Conservation (phyloP, 768 basidiomycete genomes). For the Hemileccinum impolitum region DNA sequence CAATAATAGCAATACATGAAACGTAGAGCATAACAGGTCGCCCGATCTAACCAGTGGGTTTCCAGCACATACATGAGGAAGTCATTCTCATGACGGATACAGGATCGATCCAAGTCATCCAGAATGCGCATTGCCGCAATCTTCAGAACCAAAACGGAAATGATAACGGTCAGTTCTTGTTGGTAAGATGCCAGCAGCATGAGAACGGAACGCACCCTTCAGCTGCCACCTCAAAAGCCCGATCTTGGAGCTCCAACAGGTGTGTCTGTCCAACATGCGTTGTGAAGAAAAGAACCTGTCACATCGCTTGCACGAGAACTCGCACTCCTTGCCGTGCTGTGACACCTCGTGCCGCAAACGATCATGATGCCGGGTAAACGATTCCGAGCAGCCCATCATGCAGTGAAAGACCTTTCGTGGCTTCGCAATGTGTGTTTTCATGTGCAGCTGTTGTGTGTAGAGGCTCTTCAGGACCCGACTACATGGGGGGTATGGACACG, state of each 20-base stretch:
- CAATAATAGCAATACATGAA: no score
- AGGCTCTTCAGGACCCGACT: neutral
- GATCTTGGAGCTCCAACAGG: neutral
- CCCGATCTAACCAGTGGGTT: no score
- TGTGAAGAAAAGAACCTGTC: conserved; percentile 3
- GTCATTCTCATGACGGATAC: no score
- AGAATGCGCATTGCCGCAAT: no score
- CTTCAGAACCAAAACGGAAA: no score
- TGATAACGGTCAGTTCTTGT: no score
- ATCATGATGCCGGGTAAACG: conserved; percentile 3
- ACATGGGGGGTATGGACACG: neutral
- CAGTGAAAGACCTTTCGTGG: neutral
- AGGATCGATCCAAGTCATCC: no score
- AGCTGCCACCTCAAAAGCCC: neutral
- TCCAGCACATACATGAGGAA: no score
- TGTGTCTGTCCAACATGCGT: conserved; percentile 5
- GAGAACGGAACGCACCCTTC: neutral
- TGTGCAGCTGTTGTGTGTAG: conserved; percentile 1
- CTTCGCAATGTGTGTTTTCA: neutral
- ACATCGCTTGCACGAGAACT: conserved; percentile 1
- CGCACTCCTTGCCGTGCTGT: conserved; percentile 3
- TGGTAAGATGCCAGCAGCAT: neutral
- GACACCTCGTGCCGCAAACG: conserved; percentile 2
- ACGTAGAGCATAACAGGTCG: no score
- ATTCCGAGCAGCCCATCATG: conserved; percentile 3